Base-by-base conservation (phyloP, 2,329 filamentous ascomycete genomes). In the Penicillium paneum region DNA sequence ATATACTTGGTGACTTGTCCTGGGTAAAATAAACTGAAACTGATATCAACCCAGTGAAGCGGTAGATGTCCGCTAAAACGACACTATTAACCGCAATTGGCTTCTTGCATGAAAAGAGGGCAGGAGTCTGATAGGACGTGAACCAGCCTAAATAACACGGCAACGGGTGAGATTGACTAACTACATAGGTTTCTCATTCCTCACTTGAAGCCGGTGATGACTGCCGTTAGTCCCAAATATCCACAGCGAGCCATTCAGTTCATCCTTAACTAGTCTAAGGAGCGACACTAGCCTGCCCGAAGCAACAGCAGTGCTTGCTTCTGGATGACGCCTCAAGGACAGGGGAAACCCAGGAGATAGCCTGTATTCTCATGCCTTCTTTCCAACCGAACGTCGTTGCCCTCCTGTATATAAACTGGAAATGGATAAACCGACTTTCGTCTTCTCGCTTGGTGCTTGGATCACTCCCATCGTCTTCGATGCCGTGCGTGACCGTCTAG, bases 391-490 rank as follows among this genome's bases (percentile, higher is more conserved):
- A n/a, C 8, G 21, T 4, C 5, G 12, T 31, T 31, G 11, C 6
- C 6, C 15, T 19, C 11, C 31, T 26, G 13, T 35, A 26, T 17
- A 35, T 35, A 26, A 10, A 1, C 43, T 12, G 3, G 19, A 38
- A 6, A 60, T 56, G 47, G 60, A 35, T 38, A 52, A 59, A 40
- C 62, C 63, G 12, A 64, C 58, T 5, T 64, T 77, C 17, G 63
- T 78, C 15, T 69, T 78, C 45, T 69, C 69, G 11, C 72, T 73
- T 0, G 76, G 76, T 13, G 75, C 74, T 13, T 78, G 74, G 73
- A 64, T 75, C 47, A 58, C 57, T 1, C 66, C 74, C 3, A 50
- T 54, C 26, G 60, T 65, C 51, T 77, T 69, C 47, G 57, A 69
- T 29, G 52, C 57, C 2, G 59, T 74, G 2, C 66, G 66, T 11